Conservation (phyloP, 176 grass and related monocot species). For the Avena eriantha region DNA sequence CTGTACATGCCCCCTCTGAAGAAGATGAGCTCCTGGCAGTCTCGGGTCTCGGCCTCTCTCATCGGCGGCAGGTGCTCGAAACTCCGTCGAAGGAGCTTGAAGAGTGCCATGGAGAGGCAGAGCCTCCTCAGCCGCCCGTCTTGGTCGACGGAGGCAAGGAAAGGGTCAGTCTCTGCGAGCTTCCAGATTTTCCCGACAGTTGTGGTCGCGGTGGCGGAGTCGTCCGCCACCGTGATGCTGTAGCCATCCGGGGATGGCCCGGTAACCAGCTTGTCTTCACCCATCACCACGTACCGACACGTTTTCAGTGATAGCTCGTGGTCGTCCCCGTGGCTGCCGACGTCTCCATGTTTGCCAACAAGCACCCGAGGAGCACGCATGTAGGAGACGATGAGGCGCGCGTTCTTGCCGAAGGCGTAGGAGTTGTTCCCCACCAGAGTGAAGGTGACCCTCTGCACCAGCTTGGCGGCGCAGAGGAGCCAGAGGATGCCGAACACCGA, state of each 20-base stretch:
- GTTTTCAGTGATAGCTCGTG: not conserved
- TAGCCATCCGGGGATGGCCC: not conserved
- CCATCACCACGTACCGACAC: conserved; percentile 30
- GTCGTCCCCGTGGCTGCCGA: not conserved
- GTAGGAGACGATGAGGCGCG: conserved; percentile 12
- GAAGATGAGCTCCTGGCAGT: conserved; percentile 19
- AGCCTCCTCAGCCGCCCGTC: conserved; percentile 29
- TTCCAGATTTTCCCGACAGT: conserved; percentile 21
- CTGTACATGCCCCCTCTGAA: not conserved
- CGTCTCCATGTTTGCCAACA: not conserved
- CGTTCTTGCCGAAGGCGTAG: conserved; percentile 36
- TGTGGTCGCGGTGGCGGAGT: not conserved
- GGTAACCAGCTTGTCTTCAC: conserved; percentile 22
- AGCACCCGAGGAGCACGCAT: not conserved
- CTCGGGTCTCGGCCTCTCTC: not conserved
- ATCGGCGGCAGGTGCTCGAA: conserved; percentile 10
- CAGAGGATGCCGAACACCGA: conserved; percentile 32
- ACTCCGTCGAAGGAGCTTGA: conserved; percentile 32
- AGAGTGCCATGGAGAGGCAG: conserved; percentile 46
- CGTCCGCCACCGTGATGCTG: not conserved
- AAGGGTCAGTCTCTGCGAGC: not conserved
- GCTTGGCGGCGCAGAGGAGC: conserved; percentile 26
- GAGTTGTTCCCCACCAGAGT: conserved; percentile 16
- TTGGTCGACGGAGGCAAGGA: not conserved
- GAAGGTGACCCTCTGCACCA: conserved; percentile 24